Evolutionary conservation across 345 rosid species (phyloP).

Genomic region (Hypericum perforatum): DNA sequence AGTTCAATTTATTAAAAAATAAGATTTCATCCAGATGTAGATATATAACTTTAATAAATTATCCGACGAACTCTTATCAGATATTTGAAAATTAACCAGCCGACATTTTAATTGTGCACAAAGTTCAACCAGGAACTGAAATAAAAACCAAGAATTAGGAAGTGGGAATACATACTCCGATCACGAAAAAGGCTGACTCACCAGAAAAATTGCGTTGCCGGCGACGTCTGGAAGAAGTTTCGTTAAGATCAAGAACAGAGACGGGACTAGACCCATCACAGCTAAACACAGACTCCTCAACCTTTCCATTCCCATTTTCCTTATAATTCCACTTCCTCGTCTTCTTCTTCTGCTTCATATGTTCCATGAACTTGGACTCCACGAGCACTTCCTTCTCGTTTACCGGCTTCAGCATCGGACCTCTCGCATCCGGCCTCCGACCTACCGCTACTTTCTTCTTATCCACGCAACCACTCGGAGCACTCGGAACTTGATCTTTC

Average conservation of each 20-base stretch:
- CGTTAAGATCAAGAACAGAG: conserved; percentile 45
- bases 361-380: conserved; percentile 17
- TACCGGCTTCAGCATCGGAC: conserved; percentile 14
- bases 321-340: neutral
- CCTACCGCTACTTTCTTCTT: conserved; percentile 8
- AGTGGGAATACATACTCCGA: neutral
- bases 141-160: neutral
- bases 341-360: conserved; percentile 12
- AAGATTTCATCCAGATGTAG: no score
- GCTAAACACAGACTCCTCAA: conserved; percentile 11
- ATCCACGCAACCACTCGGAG: neutral
- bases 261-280: conserved; percentile 41
- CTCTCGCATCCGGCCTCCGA: conserved; percentile 8
- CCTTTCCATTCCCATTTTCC: neutral
- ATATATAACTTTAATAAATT: no score
- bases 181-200: conserved; percentile 36
- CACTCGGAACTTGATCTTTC: conserved; percentile 7
- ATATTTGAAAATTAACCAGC: no score
- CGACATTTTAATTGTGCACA: no score
- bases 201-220: conserved; percentile 15
- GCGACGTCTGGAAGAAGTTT: conserved; percentile 14
- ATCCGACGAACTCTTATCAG: no score
- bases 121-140: no score
- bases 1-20: no score
- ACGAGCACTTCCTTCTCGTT: conserved; percentile 25